phyloP scores from a whole-genome alignment of 2,329 filamentous ascomycete genomes.

The Fusarium zealandicum region DNA sequence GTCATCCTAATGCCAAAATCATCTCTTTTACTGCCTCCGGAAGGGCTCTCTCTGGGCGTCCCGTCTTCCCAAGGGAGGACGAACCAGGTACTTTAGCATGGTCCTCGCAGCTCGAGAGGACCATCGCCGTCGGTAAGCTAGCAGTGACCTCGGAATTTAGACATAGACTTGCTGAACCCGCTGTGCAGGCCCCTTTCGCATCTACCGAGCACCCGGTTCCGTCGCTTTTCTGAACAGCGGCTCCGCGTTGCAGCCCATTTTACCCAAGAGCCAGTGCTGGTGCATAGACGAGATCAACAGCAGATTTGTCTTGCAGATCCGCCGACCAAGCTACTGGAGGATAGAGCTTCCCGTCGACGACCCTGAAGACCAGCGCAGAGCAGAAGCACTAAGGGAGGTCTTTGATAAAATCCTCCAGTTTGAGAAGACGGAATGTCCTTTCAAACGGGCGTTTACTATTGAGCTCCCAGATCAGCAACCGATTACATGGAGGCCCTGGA shows the following conservation, averaged over 20 bases:
- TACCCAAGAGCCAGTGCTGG: conserved; percentile 93
- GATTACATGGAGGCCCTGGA: conserved; percentile 73
- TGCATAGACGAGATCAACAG: conserved; percentile 83
- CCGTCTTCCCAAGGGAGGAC: conserved; percentile 49
- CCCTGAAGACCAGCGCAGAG: conserved; percentile 56
- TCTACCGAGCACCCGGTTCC: conserved; percentile 86
- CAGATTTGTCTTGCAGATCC: conserved; percentile 85
- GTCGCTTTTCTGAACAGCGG: conserved; percentile 90
- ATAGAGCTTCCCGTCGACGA: conserved; percentile 80
- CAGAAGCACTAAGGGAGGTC: conserved; percentile 72
- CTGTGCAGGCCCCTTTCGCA: conserved; percentile 71
- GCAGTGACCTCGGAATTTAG: neutral
- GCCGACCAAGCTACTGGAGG: conserved; percentile 85
- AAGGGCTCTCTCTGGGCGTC: conserved; percentile 43
- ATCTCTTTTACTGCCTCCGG: conserved; percentile 57
- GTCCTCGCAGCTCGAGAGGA: conserved; percentile 78
- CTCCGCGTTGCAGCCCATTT: conserved; percentile 81
- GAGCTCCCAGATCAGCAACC: conserved; percentile 75
- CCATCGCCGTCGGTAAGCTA: conserved; percentile 75
- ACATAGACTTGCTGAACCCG: neutral
- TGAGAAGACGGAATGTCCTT: conserved; percentile 88
- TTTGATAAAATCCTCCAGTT: conserved; percentile 79
- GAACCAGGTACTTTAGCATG: conserved; percentile 72
- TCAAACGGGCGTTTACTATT: conserved; percentile 78
- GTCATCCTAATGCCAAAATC: conserved; percentile 76